Evolutionary conservation across 1,139 yeast genomes (phyloP).

Genomic region (Trichomonascaceae sp.): DNA sequence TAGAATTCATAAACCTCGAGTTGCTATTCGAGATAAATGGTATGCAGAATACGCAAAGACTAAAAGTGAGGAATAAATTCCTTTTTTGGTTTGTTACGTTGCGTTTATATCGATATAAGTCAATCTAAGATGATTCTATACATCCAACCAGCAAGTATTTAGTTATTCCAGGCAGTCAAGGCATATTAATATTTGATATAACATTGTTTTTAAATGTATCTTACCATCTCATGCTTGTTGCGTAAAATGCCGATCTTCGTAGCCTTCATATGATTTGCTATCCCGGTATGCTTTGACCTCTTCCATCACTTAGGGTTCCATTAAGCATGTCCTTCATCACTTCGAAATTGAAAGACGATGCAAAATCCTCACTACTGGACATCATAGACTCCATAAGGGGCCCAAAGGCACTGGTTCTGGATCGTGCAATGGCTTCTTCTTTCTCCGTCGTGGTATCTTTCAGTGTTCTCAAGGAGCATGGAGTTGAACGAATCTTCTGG

Average conservation of each 20-base stretch:
- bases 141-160: background rate
- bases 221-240: background rate
- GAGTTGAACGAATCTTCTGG: conserved; percentile 59
- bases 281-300: background rate
- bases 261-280: background rate
- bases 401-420: conserved; percentile 44
- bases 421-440: conserved; percentile 47
- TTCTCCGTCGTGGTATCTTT: conserved; percentile 60
- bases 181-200: too few species aligned
- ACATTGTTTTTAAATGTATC: background rate
- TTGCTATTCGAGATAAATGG: conserved; percentile 76
- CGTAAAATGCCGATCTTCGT: too few species aligned
- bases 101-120: background rate
- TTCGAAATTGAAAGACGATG: conserved; percentile 26
- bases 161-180: too few species aligned
- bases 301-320: background rate
- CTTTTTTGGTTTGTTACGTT: conserved; percentile 1
- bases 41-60: conserved; percentile 73
- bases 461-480: conserved; percentile 45
- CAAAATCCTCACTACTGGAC: conserved; percentile 26
- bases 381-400: conserved; percentile 26
- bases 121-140: background rate
- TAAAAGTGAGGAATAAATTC: conserved; percentile 41
- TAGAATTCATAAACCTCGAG: conserved; percentile 61
- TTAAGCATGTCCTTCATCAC: conserved; percentile 1